Evolutionary conservation across 2,329 filamentous ascomycete species (phyloP), one percentile per base, ranked within the genome.

Genomic region (Hysterium pulicare): DNA sequence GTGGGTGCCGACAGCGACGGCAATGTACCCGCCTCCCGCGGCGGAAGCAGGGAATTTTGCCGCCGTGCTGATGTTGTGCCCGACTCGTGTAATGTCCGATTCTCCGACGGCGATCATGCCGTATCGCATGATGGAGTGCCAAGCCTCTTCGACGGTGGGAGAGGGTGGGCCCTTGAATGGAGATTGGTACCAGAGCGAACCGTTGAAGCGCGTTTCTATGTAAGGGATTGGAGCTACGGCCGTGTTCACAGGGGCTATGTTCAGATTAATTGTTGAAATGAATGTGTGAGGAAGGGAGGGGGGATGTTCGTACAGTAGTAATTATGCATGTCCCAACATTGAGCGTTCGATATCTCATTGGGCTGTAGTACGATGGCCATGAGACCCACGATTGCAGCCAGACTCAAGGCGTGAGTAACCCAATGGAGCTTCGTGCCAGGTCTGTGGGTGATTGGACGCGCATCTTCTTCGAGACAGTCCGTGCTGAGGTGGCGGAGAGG

Each of bases 1-100:
- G 20, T 50, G 42, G 3, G 43, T 49, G 9, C 46, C 48, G n/a
- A 42, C 34, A 11, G 45, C 31, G 4, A 24, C 35, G 3, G 34
- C 41, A 20, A 43, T 31, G 19, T 43, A 43, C 5, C 26, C 41
- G 5, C 41, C 41, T 7, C 41, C 41, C 19, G 22, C 33, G 4
- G 8, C 11, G 8, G 11, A 13, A 11, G 4, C 19, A 9, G 41
- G 41, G 20, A 43, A 43, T 13, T 32, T 7, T 6, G 41, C 36
- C 5, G 41, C 35, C 15, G 35, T 32, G 19, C 15, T 21, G 13
- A 22, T 21, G 22, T 21, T 37, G 22, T 40, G 37, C 7, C 26
- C 26, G 22, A 11, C 23, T 9, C 7, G 7, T 16, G 10, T 7
- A 16, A 40, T 33, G 19, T 40, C 37, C 6, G 22, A 28, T 6